phyloP scores from a whole-genome alignment of 2,329 filamentous ascomycete genomes.

The Rhinocladiella mackenziei region DNA sequence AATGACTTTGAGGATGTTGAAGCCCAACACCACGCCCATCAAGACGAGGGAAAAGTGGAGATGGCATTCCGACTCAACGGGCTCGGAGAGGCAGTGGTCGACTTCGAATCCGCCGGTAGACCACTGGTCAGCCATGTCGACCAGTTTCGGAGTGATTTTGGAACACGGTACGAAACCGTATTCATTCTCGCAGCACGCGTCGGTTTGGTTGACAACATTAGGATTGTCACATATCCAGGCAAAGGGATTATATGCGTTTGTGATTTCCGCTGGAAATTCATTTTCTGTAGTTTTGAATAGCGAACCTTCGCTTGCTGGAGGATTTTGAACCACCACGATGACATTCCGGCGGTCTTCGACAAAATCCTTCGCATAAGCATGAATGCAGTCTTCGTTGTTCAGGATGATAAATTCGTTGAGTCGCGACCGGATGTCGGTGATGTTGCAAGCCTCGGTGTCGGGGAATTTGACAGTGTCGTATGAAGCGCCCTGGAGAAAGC shows the following conservation, averaged over 20 bases:
- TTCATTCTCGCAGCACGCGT: constrained; percentile 18
- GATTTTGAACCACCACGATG: constrained; percentile 24
- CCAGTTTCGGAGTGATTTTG: constrained; percentile 21
- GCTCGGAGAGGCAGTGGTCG: constrained; percentile 28
- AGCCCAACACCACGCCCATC: constrained; percentile 26
- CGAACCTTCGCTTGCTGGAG: constrained; percentile 16
- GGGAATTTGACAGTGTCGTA: constrained; percentile 22
- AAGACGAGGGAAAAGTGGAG: constrained; percentile 27
- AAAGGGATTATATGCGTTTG: constrained; percentile 21
- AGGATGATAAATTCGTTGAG: constrained; percentile 16
- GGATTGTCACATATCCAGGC: constrained; percentile 27
- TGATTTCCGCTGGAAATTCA: constrained; percentile 22
- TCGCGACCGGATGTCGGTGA: constrained; percentile 19
- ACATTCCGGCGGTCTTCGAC: constrained; percentile 26
- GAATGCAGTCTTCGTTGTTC: constrained; percentile 23
- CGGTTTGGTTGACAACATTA: constrained; percentile 19
- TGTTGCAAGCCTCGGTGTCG: constrained; percentile 19
- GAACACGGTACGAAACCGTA: constrained; percentile 19
- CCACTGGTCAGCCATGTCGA: constrained; percentile 19
- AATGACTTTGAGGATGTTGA: constrained; percentile 26
- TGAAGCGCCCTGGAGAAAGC: constrained; percentile 20
- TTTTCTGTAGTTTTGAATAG: constrained; percentile 20
- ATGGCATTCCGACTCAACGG: constrained; percentile 23
- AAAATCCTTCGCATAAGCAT: constrained; percentile 22
- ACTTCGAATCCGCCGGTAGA: constrained; percentile 18